Conservation (phyloP, 352 stramenopile species). For the Phytopythium ostracodes region DNA sequence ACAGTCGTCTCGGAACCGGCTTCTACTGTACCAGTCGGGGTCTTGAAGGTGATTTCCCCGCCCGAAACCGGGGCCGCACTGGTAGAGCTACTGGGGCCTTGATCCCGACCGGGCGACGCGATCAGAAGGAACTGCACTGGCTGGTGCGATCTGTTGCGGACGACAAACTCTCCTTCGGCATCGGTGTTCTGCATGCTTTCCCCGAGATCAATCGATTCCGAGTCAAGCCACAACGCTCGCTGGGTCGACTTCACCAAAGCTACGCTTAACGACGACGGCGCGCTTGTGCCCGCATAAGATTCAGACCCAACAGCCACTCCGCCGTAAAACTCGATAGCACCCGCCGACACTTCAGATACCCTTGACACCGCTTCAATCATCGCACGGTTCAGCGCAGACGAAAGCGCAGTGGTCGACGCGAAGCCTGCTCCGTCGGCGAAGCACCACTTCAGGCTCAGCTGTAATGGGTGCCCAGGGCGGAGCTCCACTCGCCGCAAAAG, state of each 20-base stretch:
- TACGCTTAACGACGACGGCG: conserved; percentile 40
- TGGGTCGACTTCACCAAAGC: conserved; percentile 66
- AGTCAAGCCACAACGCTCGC: conserved; percentile 61
- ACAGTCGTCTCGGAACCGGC: conserved; percentile 40
- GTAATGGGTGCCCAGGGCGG: conserved; percentile 24
- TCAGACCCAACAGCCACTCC: neutral
- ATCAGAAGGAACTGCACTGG: conserved; percentile 73
- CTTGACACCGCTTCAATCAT: conserved; percentile 61
- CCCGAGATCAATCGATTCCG: conserved; percentile 67
- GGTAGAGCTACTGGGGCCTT: conserved; percentile 13
- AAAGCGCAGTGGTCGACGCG: conserved; percentile 51
- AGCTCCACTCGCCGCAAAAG: conserved; percentile 47
- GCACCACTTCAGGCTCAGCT: conserved; percentile 58
- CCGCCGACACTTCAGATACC: conserved; percentile 42
- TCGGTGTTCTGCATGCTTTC: conserved; percentile 70
- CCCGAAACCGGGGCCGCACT: conserved; percentile 20
- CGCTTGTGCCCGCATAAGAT: neutral
- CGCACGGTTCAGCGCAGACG: conserved; percentile 65
- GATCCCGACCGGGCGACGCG: conserved; percentile 35
- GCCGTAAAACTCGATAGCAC: conserved; percentile 51
- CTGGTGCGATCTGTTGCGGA: conserved; percentile 67
- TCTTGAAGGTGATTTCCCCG: conserved; percentile 73
- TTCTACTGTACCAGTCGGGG: conserved; percentile 64
- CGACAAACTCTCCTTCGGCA: conserved; percentile 51
- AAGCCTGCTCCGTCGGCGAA: conserved; percentile 63